phyloP scores from a whole-genome alignment of 2,329 filamentous ascomycete species.

The Ascochyta fabae region DNA sequence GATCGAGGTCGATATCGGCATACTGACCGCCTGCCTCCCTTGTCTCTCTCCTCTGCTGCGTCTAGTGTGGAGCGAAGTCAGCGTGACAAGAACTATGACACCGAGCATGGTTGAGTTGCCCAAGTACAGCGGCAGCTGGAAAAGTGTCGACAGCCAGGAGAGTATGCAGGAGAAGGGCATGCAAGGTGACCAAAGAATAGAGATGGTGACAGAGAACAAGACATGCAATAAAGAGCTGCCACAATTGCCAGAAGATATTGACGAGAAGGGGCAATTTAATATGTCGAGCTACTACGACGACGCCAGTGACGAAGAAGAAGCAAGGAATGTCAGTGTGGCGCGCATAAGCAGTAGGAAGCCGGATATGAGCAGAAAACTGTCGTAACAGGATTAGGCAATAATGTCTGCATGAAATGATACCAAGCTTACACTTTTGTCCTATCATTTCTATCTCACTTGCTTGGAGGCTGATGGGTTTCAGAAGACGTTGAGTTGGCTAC shows the following conservation, averaged over 20 bases:
- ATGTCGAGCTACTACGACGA: slow-evolving; percentile 21
- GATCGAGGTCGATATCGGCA: slow-evolving; percentile 40
- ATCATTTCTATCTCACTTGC: too few relatives aligned
- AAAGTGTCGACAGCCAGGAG: not conserved
- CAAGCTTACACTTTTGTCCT: too few relatives aligned
- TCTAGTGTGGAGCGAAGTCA: slow-evolving; percentile 25
- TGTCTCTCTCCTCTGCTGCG: slow-evolving; percentile 34
- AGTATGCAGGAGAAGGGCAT: not conserved
- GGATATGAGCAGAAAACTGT: not conserved
- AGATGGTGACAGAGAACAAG: not conserved
- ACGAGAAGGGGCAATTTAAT: slow-evolving; percentile 1
- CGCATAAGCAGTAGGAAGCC: slow-evolving; percentile 1
- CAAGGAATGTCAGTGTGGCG: slow-evolving; percentile 7
- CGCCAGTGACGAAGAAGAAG: slow-evolving; percentile 19
- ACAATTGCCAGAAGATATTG: not conserved
- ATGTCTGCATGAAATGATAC: not conserved
- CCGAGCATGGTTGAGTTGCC: slow-evolving; percentile 23
- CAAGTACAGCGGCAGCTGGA: slow-evolving; percentile 23
- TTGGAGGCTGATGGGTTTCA: too few relatives aligned
- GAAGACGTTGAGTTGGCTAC: too few relatives aligned
- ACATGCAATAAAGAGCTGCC: slow-evolving; percentile 4
- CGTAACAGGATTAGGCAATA: not conserved
- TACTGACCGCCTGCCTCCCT: slow-evolving; percentile 37
- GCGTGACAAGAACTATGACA: slow-evolving; percentile 11
- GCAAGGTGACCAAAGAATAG: not conserved